Conservation (phyloP, 164 flowering plant genomes). For the Amborella trichopoda region DNA sequence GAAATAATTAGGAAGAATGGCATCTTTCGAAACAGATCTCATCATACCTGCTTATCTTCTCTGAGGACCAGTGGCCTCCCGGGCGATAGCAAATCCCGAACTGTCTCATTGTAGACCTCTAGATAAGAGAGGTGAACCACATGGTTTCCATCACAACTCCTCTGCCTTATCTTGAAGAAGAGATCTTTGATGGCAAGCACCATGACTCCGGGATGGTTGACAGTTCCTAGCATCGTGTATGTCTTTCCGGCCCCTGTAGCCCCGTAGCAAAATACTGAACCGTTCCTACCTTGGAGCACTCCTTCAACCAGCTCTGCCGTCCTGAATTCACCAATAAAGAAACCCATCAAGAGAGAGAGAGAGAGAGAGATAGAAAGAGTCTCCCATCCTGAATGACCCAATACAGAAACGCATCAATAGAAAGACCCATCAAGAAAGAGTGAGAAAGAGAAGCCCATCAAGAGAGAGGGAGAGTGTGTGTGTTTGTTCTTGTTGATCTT, state of each 20-base stretch:
- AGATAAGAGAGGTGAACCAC: slow-evolving; percentile 89
- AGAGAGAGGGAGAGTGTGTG: background rate
- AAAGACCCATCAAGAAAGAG: too few species aligned
- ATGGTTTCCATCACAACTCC: slow-evolving; percentile 84
- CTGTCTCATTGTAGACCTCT: slow-evolving; percentile 91
- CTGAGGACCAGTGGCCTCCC: slow-evolving; percentile 89
- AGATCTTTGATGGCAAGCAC: slow-evolving; percentile 92
- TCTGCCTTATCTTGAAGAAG: slow-evolving; percentile 63
- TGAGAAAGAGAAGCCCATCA: too few species aligned
- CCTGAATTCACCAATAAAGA: slow-evolving; percentile 48
- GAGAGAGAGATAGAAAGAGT: too few species aligned
- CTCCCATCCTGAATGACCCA: too few species aligned
- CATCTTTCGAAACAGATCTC: background rate
- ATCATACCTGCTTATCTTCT: slow-evolving; percentile 83
- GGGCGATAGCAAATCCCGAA: slow-evolving; percentile 81
- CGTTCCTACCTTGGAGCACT: slow-evolving; percentile 82
- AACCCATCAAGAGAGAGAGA: too few species aligned
- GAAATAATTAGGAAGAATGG: too few species aligned
- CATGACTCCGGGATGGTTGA: slow-evolving; percentile 92
- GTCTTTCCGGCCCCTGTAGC: slow-evolving; percentile 99
- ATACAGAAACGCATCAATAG: too few species aligned
- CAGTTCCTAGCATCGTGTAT: slow-evolving; percentile 86
- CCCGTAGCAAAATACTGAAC: slow-evolving; percentile 92
- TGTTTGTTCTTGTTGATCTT: background rate
- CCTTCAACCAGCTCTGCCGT: slow-evolving; percentile 85